A percentile compares a stretch with the other conserved stretches of the same genome.
phyloP scores from a whole-genome alignment of 192 early-diverging fungal species.

The Dissophora globulifera region DNA sequence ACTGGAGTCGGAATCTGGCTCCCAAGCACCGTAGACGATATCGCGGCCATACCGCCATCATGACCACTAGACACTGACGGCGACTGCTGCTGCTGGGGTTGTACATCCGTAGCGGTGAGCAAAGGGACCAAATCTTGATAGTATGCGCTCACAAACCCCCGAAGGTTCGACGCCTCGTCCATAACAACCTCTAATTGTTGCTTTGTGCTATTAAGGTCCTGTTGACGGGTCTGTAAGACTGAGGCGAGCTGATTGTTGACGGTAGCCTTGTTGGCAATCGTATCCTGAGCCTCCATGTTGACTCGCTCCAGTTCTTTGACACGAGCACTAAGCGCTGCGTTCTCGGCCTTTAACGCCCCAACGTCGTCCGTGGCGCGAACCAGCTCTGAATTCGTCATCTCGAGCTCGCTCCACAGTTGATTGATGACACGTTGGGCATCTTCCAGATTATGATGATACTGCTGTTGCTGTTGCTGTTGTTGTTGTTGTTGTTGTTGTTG shows the following conservation, averaged over 20 bases:
- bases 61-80: no score
- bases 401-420: neutral
- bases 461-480: constrained; percentile 6
- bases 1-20: no score
- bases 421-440: neutral
- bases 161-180: neutral
- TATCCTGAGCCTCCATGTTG: neutral
- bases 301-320: neutral
- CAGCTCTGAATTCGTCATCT: neutral
- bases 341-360: neutral
- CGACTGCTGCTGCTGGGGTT: no score
- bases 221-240: neutral
- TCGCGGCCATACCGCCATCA: no score
- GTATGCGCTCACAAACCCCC: neutral
- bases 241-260: neutral
- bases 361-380: neutral
- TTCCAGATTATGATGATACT: neutral
- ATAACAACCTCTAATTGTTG: neutral
- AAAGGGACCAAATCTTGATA: neutral
- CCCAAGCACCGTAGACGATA: no score
- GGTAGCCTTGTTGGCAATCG: neutral
- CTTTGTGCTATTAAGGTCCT: neutral
- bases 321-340: neutral
- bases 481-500: neutral
- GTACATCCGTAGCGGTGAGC: no score